Percentiles rank a stretch among this genome's conserved stretches.
Conservation (phyloP, 495 filamentous ascomycete species). For the Venustampulla echinocandica region DNA sequence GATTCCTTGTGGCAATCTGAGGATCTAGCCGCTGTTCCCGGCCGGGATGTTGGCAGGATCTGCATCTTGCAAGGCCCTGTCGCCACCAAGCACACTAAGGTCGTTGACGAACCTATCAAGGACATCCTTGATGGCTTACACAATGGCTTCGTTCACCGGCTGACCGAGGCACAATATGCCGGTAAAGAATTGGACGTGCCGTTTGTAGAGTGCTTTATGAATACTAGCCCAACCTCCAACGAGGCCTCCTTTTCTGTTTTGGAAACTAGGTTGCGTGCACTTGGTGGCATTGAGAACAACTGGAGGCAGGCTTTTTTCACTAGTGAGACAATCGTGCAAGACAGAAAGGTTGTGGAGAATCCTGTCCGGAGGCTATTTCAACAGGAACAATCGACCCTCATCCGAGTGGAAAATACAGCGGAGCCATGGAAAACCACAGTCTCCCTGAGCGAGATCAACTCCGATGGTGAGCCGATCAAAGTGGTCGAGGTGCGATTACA, state of each 20-base stretch:
- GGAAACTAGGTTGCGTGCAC: not conserved
- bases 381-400: not conserved
- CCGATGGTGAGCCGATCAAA: not conserved
- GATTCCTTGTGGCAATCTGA: constrained; percentile 98
- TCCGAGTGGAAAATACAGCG: not conserved
- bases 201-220: not conserved
- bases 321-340: not conserved
- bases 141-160: constrained; percentile 62
- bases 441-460: not conserved
- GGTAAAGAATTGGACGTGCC: constrained; percentile 22
- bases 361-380: not conserved
- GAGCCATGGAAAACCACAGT: not conserved
- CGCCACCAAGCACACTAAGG: constrained; percentile 76
- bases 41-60: constrained; percentile 81
- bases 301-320: not conserved
- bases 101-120: constrained; percentile 83
- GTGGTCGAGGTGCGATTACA: not conserved
- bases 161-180: constrained; percentile 68
- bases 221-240: not conserved
- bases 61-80: constrained; percentile 93
- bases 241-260: not conserved
- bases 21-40: constrained; percentile 86
- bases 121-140: constrained; percentile 85
- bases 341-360: not conserved
- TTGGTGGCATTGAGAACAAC: not conserved